Conservation (phyloP, 495 filamentous ascomycete species). For the Penicillium subrubescens region DNA sequence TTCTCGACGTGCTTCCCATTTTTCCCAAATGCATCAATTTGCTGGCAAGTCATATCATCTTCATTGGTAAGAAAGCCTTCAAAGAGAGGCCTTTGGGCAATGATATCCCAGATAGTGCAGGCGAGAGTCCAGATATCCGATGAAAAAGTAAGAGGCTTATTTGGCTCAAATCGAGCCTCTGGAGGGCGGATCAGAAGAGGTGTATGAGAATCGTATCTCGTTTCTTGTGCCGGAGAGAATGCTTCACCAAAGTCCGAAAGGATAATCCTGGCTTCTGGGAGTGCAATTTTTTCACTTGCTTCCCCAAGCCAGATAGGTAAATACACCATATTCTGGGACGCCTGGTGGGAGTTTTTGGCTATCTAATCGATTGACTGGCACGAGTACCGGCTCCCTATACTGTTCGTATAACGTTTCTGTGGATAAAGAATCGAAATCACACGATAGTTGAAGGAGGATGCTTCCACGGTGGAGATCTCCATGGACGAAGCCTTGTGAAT, state of each 20-base stretch:
- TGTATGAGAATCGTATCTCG: slow-evolving; percentile 30
- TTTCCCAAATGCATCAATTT: slow-evolving; percentile 39
- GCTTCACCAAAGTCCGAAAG: slow-evolving; percentile 47
- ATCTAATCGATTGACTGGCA: slow-evolving; percentile 29
- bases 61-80: slow-evolving; percentile 28
- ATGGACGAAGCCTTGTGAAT: slow-evolving; percentile 37
- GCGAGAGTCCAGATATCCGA: slow-evolving; percentile 36
- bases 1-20: slow-evolving; percentile 21
- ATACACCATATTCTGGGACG: slow-evolving; percentile 25
- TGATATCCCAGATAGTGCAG: slow-evolving; percentile 32
- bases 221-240: slow-evolving; percentile 30
- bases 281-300: slow-evolving; percentile 29
- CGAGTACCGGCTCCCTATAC: slow-evolving; percentile 27
- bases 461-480: slow-evolving; percentile 39
- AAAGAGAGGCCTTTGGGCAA: slow-evolving; percentile 30
- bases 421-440: slow-evolving; percentile 25
- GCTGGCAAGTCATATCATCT: slow-evolving; percentile 40
- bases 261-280: slow-evolving; percentile 32
- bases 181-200: slow-evolving; percentile 32
- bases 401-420: slow-evolving; percentile 28
- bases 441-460: slow-evolving; percentile 27
- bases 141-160: slow-evolving; percentile 25
- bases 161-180: slow-evolving; percentile 27
- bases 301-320: slow-evolving; percentile 33
- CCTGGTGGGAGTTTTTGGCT: slow-evolving; percentile 25